Evolutionary conservation across 441 rosid species (phyloP), one percentile per base, ranked within the genome.

Genomic region (Arabidopsis lyrata): DNA sequence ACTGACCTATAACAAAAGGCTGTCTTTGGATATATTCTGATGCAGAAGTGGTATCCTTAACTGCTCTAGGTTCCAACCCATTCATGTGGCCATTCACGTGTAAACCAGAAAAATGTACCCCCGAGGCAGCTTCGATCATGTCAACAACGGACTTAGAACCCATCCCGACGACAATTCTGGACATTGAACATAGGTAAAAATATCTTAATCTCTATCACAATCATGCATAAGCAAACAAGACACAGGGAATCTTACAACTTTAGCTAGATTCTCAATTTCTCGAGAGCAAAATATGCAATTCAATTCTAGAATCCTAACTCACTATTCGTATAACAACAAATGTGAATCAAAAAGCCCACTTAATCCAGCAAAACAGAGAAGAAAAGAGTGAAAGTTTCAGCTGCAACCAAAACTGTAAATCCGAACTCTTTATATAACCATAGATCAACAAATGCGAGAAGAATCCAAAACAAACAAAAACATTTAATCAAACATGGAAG

Each of bases 31-130:
- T 66, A 62, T 80, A 83, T 8, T 87, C 87, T 67, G 85, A 71
- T 27, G 86, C 77, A 11, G 85, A 83, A 55, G 88, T 80, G 42
- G 86, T 83, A 36, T 84, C 82, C 60, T 85, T 86, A 70, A 71
- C 84, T 15, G 72, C 73, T 48, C 78, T 81, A 1, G 75, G 48
- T 55, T 77, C 87, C 83, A 86, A 67, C 42, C 72, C 80, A 49
- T 67, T 74, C 93, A 93, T 85, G 69, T 85, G 93, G 5, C 75
- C 75, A 6, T 74, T 74, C 22, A 66, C 73, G 20, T 75, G 75
- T 80, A 92, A 88, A 35, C 97, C 97, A 58, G 98, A 92, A 82
- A 88, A 95, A 83, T 95, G 99, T 60, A 82, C 93, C 38, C 88
- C 84, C 0, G 92, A 85, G 12, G 98, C 71, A 16, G 58, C 47